Base-by-base conservation (phyloP, 1,139 yeast species). In the Pneumocystis murina region DNA sequence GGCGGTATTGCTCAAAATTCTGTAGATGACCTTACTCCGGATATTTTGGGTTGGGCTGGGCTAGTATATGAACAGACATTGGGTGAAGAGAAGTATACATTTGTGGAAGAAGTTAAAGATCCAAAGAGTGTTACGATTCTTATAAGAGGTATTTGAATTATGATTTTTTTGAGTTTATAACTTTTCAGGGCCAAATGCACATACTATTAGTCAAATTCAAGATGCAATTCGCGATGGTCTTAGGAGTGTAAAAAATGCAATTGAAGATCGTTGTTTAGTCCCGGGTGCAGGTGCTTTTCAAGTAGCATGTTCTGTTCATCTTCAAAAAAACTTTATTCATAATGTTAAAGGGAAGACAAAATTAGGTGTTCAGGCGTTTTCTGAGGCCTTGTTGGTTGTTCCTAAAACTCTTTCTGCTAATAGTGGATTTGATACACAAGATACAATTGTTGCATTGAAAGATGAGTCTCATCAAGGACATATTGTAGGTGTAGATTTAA, bases 1-100 rank as follows among this genome's bases (percentile, higher is more conserved):
- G 98, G 97, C 36, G 99, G 98, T 70, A 94, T 87, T 73, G 98
- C 98, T 12, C 97, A 91, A 76, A 94, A 94, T 76, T 86, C 96
- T 17, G 97, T 91, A 59, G 99, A 94, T 72, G 97, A 92, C 73
- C 80, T 94, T 72, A 72, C 84, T n/a, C 91, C 95, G 5, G 82
- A 80, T 2, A 79, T 88, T n/a, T 80, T 94, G 67, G 99, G 99
- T 20, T 86, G 77, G 76, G 89, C 97, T 7, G 98, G 97, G 16
- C 78, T 83, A 64, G 96, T 94, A 16, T 89, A 88, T 74, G 97
- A 92, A 77, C 89, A 89, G 73, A 83, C 91, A 43, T 83, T 92
- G 69, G 98, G 98, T 61, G 99, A 94, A 77, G 99, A 94, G 71
- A 94, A 92, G 76, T 94, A 87, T 77, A 94, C 99, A 14, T 92